A percentile compares a stretch with the other conserved stretches of the same genome.
These are phyloP conservation scores for Blepharisma stoltei DNA, from an alignment of 73 alveolate genomes.

Conservation along the genomic window DNA sequence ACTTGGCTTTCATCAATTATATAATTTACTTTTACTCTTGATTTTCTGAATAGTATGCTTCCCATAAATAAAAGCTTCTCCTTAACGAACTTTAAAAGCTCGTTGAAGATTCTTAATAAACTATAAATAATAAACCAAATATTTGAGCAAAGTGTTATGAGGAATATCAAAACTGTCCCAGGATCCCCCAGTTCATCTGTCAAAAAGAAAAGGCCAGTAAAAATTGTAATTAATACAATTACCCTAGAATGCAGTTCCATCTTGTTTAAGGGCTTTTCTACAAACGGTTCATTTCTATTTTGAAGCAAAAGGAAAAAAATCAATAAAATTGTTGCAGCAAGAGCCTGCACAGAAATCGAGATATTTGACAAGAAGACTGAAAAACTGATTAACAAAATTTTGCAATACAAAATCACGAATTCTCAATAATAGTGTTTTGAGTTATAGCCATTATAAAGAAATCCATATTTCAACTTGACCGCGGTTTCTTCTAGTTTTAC, in stretches of 20 bases:
- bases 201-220: neutral
- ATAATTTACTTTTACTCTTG: too few relatives aligned
- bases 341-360: slow-evolving; percentile 31
- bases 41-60: too few relatives aligned
- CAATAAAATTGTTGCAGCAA: neutral
- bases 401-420: slow-evolving; percentile 55
- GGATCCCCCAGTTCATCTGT: neutral
- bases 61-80: too few relatives aligned
- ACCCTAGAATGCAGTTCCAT: neutral
- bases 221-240: neutral
- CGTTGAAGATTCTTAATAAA: too few relatives aligned
- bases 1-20: too few relatives aligned
- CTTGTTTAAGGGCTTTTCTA: neutral
- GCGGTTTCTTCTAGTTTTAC: neutral
- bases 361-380: slow-evolving; percentile 41
- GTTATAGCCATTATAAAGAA: slow-evolving; percentile 62
- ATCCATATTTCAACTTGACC: slow-evolving; percentile 60
- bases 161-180: slow-evolving; percentile 41
- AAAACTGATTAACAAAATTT: slow-evolving; percentile 39
- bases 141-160: slow-evolving; percentile 35
- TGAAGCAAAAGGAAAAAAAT: neutral
- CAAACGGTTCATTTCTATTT: neutral
- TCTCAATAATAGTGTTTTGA: slow-evolving; percentile 60
- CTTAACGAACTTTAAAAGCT: too few relatives aligned
- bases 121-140: slow-evolving; percentile 39